phyloP scores from a whole-genome alignment of 2,329 filamentous ascomycete species.

The Claviceps paspali region DNA sequence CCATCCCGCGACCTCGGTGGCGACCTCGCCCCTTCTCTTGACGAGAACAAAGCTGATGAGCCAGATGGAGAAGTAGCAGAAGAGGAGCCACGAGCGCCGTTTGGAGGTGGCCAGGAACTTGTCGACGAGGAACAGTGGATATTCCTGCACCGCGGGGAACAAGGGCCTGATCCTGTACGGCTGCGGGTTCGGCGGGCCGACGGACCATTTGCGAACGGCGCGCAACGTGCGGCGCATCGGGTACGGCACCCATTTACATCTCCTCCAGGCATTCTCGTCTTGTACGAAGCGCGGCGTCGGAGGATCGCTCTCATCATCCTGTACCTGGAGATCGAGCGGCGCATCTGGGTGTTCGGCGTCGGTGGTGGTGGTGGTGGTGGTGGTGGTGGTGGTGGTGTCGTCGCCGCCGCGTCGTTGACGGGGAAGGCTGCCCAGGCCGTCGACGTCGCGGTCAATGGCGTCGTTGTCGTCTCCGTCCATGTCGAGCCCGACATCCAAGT shows the following conservation, averaged over 20 bases:
- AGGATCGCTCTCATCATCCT: conserved; percentile 22
- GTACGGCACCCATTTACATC: conserved; percentile 44
- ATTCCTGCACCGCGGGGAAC: conserved; percentile 51
- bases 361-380: neutral
- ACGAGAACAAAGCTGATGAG: conserved; percentile 54
- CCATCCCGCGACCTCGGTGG: conserved; percentile 50
- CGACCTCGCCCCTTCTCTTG: conserved; percentile 44
- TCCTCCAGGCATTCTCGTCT: conserved; percentile 31
- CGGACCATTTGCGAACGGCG: conserved; percentile 32
- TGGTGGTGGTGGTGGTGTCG: conserved; percentile 1
- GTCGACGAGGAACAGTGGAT: conserved; percentile 49
- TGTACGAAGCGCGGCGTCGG: conserved; percentile 47
- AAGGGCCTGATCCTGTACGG: conserved; percentile 37
- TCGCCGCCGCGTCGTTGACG: too few relatives aligned
- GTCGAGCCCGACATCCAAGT: conserved; percentile 13
- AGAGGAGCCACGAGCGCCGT: conserved; percentile 43
- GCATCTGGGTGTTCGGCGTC: conserved; percentile 25
- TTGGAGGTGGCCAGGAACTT: conserved; percentile 42
- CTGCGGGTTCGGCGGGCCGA: conserved; percentile 39
- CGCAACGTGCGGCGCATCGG: conserved; percentile 31
- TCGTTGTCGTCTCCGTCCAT: conserved; percentile 9
- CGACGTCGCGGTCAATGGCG: neutral
- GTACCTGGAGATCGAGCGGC: conserved; percentile 32
- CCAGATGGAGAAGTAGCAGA: conserved; percentile 51
- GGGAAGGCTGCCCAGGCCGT: neutral